Base-by-base conservation (phyloP, 768 basidiomycete genomes). In the Tylopilus sp. region DNA sequence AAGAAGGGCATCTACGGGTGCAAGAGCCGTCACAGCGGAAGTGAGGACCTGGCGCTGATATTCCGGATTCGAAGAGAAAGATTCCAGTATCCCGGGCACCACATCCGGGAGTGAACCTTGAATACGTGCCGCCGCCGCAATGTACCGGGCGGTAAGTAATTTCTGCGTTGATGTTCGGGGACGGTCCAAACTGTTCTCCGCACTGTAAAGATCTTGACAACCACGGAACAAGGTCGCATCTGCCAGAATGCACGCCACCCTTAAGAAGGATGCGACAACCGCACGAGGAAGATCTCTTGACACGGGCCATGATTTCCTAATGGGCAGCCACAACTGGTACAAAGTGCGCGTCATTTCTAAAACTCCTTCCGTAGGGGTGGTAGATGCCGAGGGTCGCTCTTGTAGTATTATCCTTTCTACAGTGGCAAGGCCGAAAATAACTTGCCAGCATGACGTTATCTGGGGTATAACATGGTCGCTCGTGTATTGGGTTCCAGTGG, bases 221-320 rank as follows among this genome's bases (percentile, higher is more conserved):
- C 59, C 71, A 6, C 69, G 63, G 30, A 70, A 64, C 12, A 84
- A 58, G 10, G 63, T 54, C 1, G 50, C 59, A 48, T 83, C 79
- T 6, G 55, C 59, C 7, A 75, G 65, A n/a, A 62, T 53, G 16
- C 65, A 72, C 9, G 80, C 72, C 29, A 82, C 60, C 40, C 70
- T 76, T 28, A 84, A 64, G 59, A 84, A 81, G 1, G 77, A 65
- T 7, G 72, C 65, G 6, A 72, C 56, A 31, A 80, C 65, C 9
- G 70, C 69, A 25, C 58, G 54, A 4, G 56, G 41, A 21, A 68
- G 40, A 36, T 56, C 53, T 21, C 73, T 73, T n/a, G 71, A 63
- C 8, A 79, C 66, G 3, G 60, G 52, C 65, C 62, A 24, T 52
- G 59, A 21, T n/a, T 50, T 48, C 14, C 48, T 59, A 50, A 44